Evolutionary conservation across 2,329 filamentous ascomycete genomes (phyloP).

Genomic region (Parascedosporium putredinis): DNA sequence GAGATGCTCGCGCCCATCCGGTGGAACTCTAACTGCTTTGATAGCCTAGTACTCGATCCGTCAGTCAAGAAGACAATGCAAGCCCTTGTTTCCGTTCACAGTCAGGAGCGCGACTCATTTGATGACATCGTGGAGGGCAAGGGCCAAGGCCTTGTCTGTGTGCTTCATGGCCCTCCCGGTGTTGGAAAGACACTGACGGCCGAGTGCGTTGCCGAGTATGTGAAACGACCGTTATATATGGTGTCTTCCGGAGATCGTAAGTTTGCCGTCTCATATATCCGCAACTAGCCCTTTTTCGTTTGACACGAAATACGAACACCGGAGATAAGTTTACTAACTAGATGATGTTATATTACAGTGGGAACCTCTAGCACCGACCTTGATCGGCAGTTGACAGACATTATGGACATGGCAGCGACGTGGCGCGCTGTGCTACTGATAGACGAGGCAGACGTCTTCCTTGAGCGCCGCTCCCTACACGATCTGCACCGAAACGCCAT

Average conservation of each 20-base stretch:
- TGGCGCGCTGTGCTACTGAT: constrained; percentile 14
- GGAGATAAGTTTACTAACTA: not conserved
- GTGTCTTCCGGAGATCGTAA: constrained; percentile 62
- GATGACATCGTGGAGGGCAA: constrained; percentile 78
- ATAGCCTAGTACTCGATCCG: constrained; percentile 61
- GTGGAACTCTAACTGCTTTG: constrained; percentile 80
- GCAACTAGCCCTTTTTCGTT: not conserved
- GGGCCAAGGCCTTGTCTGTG: constrained; percentile 71
- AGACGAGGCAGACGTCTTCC: constrained; percentile 14
- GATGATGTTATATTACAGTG: constrained; percentile 22
- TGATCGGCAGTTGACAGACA: constrained; percentile 69
- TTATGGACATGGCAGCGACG: constrained; percentile 28
- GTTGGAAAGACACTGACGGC: not conserved
- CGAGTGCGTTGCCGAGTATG: constrained; percentile 62
- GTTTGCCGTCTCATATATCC: not conserved
- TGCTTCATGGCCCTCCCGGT: constrained; percentile 45
- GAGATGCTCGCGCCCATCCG: constrained; percentile 68
- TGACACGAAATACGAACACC: not conserved
- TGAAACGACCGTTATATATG: constrained; percentile 74
- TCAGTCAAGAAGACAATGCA: constrained; percentile 53
- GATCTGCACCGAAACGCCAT: not conserved
- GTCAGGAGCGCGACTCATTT: constrained; percentile 69
- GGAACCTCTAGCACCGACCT: constrained; percentile 66
- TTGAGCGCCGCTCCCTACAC: not conserved
- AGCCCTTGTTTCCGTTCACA: constrained; percentile 67